Base-by-base conservation (phyloP, 2,329 filamentous ascomycete genomes). In the Sporothrix inflata region DNA sequence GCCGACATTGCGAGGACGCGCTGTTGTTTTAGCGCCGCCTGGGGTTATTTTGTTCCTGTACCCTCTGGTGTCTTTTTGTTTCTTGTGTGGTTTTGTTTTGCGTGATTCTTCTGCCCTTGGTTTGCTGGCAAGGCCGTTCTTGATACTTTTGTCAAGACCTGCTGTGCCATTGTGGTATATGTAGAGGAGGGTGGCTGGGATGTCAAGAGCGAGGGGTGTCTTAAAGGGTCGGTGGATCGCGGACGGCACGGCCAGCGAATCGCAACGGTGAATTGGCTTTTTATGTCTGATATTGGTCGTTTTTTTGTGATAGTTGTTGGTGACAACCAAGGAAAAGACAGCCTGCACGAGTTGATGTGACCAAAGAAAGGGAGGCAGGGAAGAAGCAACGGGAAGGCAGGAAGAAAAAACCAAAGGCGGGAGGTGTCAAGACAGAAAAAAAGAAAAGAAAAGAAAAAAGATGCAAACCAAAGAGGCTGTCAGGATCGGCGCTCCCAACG, bases 261-360 rank as follows among this genome's bases (percentile, higher is more conserved):
- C 24, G 55, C 42, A 70, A 51, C 34, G 7, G 42, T 51, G 27
- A 70, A 70, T 70, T 70, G 69, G 34, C 16, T 61, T 51, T 53
- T 3, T 1, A 49, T 12, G 49, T 69, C 66, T 69, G 49, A 55
- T 45, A 57, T 55, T 42, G 34, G 66, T 45, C 7, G 19, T 42
- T 42, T 68, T 68, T 40, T 69, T 70, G 68, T 49, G 53, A 69
- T 16, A 60, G n/a, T 14, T 34, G 67, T 70, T 49, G 27, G 68
- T 61, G 68, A 49, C 27, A 61, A 45, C 51, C 67, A 69, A 69
- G 38, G 51, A 40, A 70, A 61, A 34, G 21, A 51, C 53, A 38
- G 42, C 40, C 27, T 19, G 38, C 21, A 40, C 27, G 19, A 38
- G 8, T 21, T 49, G 55, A 70, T 63, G 69, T 70, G 69, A 70